These are phyloP conservation scores for Tolypocladium capitatum DNA, from an alignment of 2,329 filamentous ascomycete genomes.

Conservation along the genomic window DNA sequence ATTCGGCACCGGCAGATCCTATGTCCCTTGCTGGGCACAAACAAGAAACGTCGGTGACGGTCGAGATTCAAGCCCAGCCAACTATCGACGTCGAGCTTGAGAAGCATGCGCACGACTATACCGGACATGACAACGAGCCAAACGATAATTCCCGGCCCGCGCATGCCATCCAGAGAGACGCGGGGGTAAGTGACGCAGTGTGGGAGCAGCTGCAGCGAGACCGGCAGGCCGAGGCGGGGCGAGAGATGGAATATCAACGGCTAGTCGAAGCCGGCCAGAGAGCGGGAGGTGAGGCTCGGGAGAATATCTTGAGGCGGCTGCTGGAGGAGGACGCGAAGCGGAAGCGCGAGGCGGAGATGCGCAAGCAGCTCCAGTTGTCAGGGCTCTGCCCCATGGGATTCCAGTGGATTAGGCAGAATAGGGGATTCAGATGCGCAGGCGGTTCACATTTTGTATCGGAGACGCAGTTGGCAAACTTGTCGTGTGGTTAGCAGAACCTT, in stretches of 20 bases:
- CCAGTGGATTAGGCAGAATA: conserved; percentile 44
- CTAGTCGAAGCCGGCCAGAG: conserved; percentile 16
- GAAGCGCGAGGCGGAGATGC: conserved; percentile 21
- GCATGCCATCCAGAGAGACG: conserved; percentile 26
- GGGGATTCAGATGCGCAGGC: conserved; percentile 49
- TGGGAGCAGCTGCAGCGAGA: conserved; percentile 49
- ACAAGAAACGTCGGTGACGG: no score
- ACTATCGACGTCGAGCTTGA: no score
- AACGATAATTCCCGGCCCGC: conserved; percentile 6
- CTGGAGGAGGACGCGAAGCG: conserved; percentile 24
- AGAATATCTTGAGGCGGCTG: conserved; percentile 22
- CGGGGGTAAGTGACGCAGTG: conserved; percentile 42
- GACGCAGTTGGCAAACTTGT: no score
- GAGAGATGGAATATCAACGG: conserved; percentile 22
- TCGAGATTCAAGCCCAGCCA: no score
- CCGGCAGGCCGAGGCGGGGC: conserved; percentile 19
- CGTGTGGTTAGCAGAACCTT: no score
- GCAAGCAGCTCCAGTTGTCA: conserved; percentile 33
- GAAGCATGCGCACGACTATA: conserved; percentile 1
- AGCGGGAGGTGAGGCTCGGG: conserved; percentile 12
- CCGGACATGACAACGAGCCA: conserved; percentile 2
- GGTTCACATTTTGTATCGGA: conserved; percentile 37
- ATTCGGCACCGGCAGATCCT: no score
- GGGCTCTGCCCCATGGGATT: conserved; percentile 45
- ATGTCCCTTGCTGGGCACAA: no score